These are phyloP conservation scores for Candida khao-thaluensis DNA, from an alignment of 805 yeast genomes.

Conservation along the genomic window DNA sequence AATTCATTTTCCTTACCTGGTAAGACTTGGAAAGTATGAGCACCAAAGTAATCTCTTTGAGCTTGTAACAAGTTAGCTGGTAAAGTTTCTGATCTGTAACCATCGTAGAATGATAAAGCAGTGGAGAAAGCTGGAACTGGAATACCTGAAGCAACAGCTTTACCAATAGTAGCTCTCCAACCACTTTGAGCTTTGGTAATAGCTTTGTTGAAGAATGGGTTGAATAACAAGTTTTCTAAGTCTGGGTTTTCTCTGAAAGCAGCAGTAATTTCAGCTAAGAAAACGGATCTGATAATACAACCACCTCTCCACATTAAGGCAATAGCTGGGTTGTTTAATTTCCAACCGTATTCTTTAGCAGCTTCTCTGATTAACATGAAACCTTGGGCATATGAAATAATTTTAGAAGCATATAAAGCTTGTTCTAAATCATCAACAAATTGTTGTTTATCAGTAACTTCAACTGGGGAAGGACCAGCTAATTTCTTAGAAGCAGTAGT, in stretches of 20 bases:
- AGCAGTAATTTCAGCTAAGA: slow-evolving; percentile 93
- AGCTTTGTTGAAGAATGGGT: slow-evolving; percentile 91
- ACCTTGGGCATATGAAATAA: slow-evolving; percentile 98
- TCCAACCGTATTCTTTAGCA: slow-evolving; percentile 95
- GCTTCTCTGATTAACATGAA: slow-evolving; percentile 99
- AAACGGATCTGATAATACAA: slow-evolving; percentile 98
- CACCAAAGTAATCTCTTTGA: slow-evolving; percentile 99
- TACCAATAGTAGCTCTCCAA: slow-evolving; percentile 87
- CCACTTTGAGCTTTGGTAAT: slow-evolving; percentile 90
- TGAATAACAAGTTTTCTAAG: slow-evolving; percentile 91
- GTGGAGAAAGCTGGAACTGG: slow-evolving; percentile 98
- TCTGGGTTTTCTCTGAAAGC: slow-evolving; percentile 94
- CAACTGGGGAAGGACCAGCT: slow-evolving; percentile 65
- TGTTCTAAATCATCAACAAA: slow-evolving; percentile 94
- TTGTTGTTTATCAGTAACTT: slow-evolving; percentile 71
- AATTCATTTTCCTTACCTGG: slow-evolving; percentile 77
- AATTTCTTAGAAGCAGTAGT: slow-evolving; percentile 75
- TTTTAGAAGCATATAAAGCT: slow-evolving; percentile 97
- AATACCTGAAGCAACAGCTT: slow-evolving; percentile 81
- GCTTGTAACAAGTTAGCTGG: slow-evolving; percentile 99
- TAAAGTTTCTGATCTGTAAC: slow-evolving; percentile 91
- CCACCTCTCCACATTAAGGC: slow-evolving; percentile 99
- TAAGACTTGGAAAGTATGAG: slow-evolving; percentile 95
- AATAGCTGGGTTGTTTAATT: slow-evolving; percentile 95
- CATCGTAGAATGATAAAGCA: slow-evolving; percentile 97